Evolutionary conservation across 2,329 filamentous ascomycete genomes (phyloP), one percentile per base, ranked within the genome.

Genomic region (Aspergillus pseudoterreus): DNA sequence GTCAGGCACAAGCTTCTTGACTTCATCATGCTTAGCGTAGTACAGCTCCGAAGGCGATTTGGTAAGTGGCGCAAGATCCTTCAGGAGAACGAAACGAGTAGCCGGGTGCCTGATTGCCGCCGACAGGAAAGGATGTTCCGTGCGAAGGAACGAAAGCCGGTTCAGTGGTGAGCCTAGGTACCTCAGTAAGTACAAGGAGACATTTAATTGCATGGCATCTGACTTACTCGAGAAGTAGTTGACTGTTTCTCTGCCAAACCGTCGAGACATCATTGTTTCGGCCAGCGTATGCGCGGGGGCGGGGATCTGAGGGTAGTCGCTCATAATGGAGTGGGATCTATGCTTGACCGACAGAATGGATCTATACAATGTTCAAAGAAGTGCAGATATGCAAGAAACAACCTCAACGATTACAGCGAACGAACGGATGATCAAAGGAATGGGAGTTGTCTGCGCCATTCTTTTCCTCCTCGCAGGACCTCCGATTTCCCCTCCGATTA

Each of bases 1-100:
- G 1, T 79, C 64, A 1, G 89, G 88, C 17, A 94, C 83, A 38
- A 97, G 73, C 8, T 82, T 69, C 60, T 82, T 75, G 19, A 97
- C 78, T 56, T 95, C 87, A 1, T 82, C 76, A 63, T 83, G 86
- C 10, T 78, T 78, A 42, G 86, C 84, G 63, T 84, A 89, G 43
- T 85, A 84, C 38, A 96, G 79, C 30, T 82, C 76, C 8, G 80
- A 71, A 6, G 78, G 73, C 33, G 83, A 78, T 53, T 78, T 78
- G 22, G 85, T 78, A 17, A 96, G 80, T 1, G 92, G 92, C 22
- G 86, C 83, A 49, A 96, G 82, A 62, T 89, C 77, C 67, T 91
- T 86, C 70, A 96, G 82, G 43, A 92, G 81, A 44, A 99, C 71
- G 73, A 96, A 95, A 27, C 68, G 72, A 35, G 75, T 68, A 4